Conservation (phyloP, 2,329 filamentous ascomycete genomes). For the Chaetomium strumarium region DNA sequence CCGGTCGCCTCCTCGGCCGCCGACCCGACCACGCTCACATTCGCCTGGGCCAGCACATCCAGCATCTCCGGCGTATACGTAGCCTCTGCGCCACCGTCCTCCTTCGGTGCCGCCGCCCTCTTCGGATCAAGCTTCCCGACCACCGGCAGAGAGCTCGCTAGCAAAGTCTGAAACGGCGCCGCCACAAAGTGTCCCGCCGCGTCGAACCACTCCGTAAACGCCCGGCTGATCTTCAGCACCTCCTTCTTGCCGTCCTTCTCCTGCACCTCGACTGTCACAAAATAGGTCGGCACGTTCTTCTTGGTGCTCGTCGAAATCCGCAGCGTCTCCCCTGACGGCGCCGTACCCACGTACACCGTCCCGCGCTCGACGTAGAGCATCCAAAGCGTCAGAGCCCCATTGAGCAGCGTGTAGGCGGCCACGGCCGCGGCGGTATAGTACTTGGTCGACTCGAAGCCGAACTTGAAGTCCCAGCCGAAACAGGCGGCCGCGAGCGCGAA, state of each 20-base stretch:
- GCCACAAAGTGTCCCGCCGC: constrained; percentile 63
- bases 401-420: constrained; percentile 70
- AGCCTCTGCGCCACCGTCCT: constrained; percentile 27
- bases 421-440: constrained; percentile 76
- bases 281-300: constrained; percentile 77
- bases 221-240: constrained; percentile 50
- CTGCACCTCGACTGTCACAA: constrained; percentile 59
- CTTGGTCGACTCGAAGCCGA: constrained; percentile 84
- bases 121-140: constrained; percentile 63
- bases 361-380: constrained; percentile 77
- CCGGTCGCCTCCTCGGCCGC: constrained; percentile 27
- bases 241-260: constrained; percentile 32
- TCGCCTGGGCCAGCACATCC: constrained; percentile 36
- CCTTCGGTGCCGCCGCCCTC: constrained; percentile 37
- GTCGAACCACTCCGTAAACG: constrained; percentile 76
- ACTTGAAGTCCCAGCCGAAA: constrained; percentile 87
- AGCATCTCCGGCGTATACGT: constrained; percentile 41
- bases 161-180: constrained; percentile 70
- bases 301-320: constrained; percentile 62
- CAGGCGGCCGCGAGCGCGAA: constrained; percentile 75
- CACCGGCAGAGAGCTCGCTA: constrained; percentile 60
- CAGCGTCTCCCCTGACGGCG: constrained; percentile 62
- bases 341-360: constrained; percentile 68
- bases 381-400: constrained; percentile 75
- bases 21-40: constrained; percentile 16